A percentile compares a stretch with the other conserved stretches of the same genome.
phyloP scores from a whole-genome alignment of 2,329 filamentous ascomycete species.

The Hirsutella thompsonii region DNA sequence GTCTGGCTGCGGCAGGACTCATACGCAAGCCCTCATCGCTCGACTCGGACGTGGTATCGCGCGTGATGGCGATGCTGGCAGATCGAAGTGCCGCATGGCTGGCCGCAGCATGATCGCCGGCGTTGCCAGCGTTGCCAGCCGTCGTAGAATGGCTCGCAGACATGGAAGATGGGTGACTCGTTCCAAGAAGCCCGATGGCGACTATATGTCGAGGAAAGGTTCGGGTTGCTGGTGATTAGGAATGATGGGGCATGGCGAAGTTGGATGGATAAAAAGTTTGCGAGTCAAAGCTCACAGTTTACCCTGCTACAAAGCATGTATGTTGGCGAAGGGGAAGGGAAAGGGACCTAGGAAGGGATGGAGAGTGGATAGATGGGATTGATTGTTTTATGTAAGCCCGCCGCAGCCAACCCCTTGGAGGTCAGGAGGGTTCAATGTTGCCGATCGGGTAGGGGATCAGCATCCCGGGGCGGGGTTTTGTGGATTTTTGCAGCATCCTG shows the following conservation, averaged over 20 bases:
- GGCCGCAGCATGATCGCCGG: neutral
- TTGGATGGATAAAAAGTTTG: neutral
- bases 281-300: neutral
- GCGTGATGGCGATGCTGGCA: slow-evolving; percentile 1
- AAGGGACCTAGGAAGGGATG: too few species aligned
- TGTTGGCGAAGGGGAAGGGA: neutral
- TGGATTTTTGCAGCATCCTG: too few species aligned
- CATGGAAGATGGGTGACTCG: neutral
- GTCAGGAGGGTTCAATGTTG: too few species aligned
- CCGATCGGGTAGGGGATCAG: too few species aligned
- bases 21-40: slow-evolving; percentile 22
- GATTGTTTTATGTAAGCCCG: neutral
- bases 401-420: too few species aligned
- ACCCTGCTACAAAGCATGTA: too few species aligned
- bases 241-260: neutral
- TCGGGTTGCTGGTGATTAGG: too few species aligned
- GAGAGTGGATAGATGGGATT: neutral
- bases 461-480: too few species aligned
- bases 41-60: slow-evolving; percentile 17
- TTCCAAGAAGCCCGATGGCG: too few species aligned
- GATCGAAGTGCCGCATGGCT: neutral
- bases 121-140: neutral
- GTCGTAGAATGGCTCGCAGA: neutral
- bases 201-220: too few species aligned
- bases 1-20: slow-evolving; percentile 20